Evolutionary conservation across 202 grass and related monocot species (phyloP), one percentile per base, ranked within the genome.

Genomic region (Carex arenaria): DNA sequence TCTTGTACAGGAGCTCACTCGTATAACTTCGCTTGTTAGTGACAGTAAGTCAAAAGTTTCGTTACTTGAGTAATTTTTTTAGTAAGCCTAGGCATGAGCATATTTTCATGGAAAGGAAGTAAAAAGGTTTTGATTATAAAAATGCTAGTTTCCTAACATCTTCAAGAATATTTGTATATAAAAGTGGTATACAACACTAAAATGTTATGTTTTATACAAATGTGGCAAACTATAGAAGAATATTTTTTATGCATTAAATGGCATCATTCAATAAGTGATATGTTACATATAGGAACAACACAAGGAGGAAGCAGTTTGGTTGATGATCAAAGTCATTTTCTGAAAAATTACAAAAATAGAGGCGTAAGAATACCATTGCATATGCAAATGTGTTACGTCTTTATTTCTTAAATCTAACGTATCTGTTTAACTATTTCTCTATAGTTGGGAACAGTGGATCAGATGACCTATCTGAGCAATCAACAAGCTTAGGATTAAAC

Each of bases 1-100:
- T 88, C 72, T 97, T 62, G 90, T 94, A 83, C 94, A 94, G 68
- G 92, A 97, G 73, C 90, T 97, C 81, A 89, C 90, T 76, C 70
- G 82, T 55, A 88, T 94, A 87, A 85, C 89, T 32, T 87, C 94
- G 79, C 85, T 85, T 83, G 85, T 97, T 61, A 63, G 80, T 14
- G 92, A 94, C 66, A 86, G 94, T 97, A 94, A 94, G 92, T 89
- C 20, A 47, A 64, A 68, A 61, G 14, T 68, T 53, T 47, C 28
- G 20, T 64, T 67, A 82, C 52, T 2, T 66, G 67, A 49, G 13
- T 74, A 82, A 63, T 67, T 65, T 66, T 60, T 59, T 59, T 3
- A 8, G 11, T 51, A 65, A 51, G 51, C 40, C 49, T 82, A 49
- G 38, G 8, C 45, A 81, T 23, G 63, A 81, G 26, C 20, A 66